Conservation (phyloP, 345 rosid genomes). For the Acer saccharum region DNA sequence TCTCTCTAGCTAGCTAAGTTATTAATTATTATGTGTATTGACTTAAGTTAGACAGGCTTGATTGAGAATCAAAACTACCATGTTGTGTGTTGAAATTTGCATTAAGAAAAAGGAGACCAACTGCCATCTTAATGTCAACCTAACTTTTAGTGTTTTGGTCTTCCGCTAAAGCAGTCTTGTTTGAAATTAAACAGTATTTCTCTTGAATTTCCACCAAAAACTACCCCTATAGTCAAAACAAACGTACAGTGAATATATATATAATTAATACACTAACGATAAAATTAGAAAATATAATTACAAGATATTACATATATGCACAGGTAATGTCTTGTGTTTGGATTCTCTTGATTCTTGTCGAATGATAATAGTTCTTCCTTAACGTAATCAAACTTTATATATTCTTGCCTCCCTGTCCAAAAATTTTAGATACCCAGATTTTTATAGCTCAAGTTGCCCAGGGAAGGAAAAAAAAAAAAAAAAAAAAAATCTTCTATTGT, state of each 20-base stretch:
- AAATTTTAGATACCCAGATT: not conserved
- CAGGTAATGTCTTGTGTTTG: not conserved
- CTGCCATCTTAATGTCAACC: conserved; percentile 23
- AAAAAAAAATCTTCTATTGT: not conserved
- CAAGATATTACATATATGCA: not conserved
- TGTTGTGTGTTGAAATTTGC: not conserved
- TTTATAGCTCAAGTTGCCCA: conserved; percentile 3
- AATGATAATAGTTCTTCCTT: not conserved
- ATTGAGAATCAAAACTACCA: not conserved
- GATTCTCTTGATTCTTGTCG: conserved; percentile 16
- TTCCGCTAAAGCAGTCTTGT: conserved; percentile 27
- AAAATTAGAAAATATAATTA: not conserved
- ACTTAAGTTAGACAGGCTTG: too few relatives aligned
- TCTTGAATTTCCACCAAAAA: conserved; percentile 12
- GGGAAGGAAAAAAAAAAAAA: too few relatives aligned
- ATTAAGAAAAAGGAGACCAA: not conserved
- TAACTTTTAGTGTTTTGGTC: conserved; percentile 18
- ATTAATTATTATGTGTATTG: not conserved
- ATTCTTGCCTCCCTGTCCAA: conserved; percentile 2
- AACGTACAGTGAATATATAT: not conserved
- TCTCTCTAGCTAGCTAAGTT: not conserved
- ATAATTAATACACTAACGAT: not conserved
- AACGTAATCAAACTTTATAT: not conserved
- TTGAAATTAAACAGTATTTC: conserved; percentile 13
- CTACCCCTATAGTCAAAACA: conserved; percentile 16